phyloP scores from a whole-genome alignment of 306 rosid genomes.

The Geum urbanum region DNA sequence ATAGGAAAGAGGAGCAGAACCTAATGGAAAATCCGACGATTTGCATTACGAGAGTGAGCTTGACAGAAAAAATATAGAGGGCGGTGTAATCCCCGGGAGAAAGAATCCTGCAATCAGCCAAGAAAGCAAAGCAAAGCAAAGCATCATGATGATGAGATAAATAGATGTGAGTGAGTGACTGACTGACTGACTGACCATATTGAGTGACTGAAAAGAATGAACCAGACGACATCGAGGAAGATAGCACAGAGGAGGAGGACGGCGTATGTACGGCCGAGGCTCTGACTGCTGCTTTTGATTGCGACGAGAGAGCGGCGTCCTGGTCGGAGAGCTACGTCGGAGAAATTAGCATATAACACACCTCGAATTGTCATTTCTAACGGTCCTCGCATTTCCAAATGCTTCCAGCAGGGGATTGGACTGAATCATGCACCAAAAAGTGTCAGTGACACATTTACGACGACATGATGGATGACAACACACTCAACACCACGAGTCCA shows the following conservation, averaged over 20 bases:
- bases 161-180: too few species aligned
- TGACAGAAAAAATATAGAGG: slow-evolving; percentile 63
- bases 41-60: slow-evolving; percentile 80
- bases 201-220: slow-evolving; percentile 63
- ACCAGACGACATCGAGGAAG: slow-evolving; percentile 74
- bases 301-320: too few species aligned
- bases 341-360: slow-evolving; percentile 25
- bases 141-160: too few species aligned
- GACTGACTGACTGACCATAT: slow-evolving; percentile 51
- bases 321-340: too few species aligned
- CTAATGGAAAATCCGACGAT: slow-evolving; percentile 64
- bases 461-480: neutral
- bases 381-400: slow-evolving; percentile 95
- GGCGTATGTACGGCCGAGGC: slow-evolving; percentile 92
- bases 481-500: neutral
- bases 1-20: slow-evolving; percentile 67
- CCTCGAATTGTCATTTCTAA: slow-evolving; percentile 98
- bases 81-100: slow-evolving; percentile 42
- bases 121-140: too few species aligned
- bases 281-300: slow-evolving; percentile 97
- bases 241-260: slow-evolving; percentile 72
- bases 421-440: slow-evolving; percentile 40
- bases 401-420: slow-evolving; percentile 98
- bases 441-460: slow-evolving; percentile 7
- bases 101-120: slow-evolving; percentile 78